Conservation (phyloP, 2,329 filamentous ascomycete genomes). For the Lasiodiplodia theobromae region DNA sequence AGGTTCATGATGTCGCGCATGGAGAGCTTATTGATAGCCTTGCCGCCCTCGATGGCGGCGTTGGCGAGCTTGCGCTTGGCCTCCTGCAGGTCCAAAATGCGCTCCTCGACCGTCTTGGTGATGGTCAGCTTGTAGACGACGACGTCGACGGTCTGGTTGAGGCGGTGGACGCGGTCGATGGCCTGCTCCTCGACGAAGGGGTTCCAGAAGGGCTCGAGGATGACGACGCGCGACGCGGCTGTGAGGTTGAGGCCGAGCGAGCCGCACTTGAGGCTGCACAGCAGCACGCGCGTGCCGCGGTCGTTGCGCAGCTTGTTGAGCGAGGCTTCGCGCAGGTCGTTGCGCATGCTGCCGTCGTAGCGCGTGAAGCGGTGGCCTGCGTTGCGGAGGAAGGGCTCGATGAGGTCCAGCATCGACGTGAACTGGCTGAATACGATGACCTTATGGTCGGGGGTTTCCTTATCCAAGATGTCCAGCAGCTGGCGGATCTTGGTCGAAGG, state of each 20-base stretch:
- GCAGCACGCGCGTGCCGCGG: conserved; percentile 76
- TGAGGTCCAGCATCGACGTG: conserved; percentile 95
- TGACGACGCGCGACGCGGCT: conserved; percentile 89
- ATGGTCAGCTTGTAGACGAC: conserved; percentile 95
- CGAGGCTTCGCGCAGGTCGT: conserved; percentile 88
- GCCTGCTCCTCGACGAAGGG: conserved; percentile 99
- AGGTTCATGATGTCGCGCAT: conserved; percentile 93
- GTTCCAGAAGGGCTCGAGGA: conserved; percentile 99
- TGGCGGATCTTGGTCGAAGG: conserved; percentile 92
- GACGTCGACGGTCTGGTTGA: conserved; percentile 94
- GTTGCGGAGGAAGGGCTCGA: conserved; percentile 85
- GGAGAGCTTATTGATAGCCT: conserved; percentile 81
- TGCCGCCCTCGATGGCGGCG: conserved; percentile 85
- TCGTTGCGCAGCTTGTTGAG: conserved; percentile 79
- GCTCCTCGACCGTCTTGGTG: conserved; percentile 84
- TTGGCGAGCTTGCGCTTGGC: conserved; percentile 92
- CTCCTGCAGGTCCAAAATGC: conserved; percentile 92
- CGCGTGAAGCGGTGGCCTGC: conserved; percentile 81
- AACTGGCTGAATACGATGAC: conserved; percentile 99
- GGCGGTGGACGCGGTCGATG: conserved; percentile 97
- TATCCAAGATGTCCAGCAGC: conserved; percentile 79
- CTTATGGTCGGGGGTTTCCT: conserved; percentile 83
- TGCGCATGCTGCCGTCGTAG: conserved; percentile 95
- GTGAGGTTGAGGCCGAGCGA: conserved; percentile 93
- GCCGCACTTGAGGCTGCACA: conserved; percentile 94